A percentile compares a stretch with the other conserved stretches of the same genome.
Conservation (phyloP, 2,329 filamentous ascomycete species). For the Trichoderma sp. region DNA sequence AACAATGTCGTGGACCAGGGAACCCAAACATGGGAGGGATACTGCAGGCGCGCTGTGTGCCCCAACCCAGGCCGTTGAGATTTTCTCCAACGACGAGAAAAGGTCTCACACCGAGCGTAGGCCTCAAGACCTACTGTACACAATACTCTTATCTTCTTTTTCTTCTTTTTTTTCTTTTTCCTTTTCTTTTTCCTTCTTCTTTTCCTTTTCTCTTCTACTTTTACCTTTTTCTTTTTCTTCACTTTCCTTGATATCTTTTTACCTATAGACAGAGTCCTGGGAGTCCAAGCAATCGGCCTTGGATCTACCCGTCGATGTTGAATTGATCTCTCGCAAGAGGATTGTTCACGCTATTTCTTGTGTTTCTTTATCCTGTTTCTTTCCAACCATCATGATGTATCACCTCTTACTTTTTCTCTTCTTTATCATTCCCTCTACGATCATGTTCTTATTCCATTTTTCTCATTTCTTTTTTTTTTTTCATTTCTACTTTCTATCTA, state of each 20-base stretch:
- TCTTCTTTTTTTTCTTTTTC: background rate
- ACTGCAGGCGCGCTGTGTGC: conserved; percentile 40
- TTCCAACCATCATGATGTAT: background rate
- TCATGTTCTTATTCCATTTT: background rate
- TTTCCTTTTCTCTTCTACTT: conserved; percentile 21
- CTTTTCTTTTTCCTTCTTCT: background rate
- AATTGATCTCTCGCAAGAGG: conserved; percentile 20
- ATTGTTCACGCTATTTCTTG: background rate
- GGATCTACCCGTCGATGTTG: background rate
- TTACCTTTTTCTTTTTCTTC: conserved; percentile 7
- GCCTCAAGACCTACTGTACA: background rate
- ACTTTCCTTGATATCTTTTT: conserved; percentile 8
- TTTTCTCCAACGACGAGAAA: background rate
- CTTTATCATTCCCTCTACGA: background rate
- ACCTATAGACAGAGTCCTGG: conserved; percentile 19
- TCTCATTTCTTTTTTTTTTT: background rate
- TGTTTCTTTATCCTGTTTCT: background rate
- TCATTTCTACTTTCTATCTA: background rate
- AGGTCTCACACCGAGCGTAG: background rate
- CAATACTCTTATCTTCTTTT: background rate
- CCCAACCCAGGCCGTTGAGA: conserved; percentile 37
- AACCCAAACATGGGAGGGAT: conserved; percentile 40
- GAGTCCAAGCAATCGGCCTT: background rate
- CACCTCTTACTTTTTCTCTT: background rate
- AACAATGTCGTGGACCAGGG: conserved; percentile 37